Base-by-base conservation (phyloP, 306 rosid genomes). In the Psophocarpus tetragonolobus region DNA sequence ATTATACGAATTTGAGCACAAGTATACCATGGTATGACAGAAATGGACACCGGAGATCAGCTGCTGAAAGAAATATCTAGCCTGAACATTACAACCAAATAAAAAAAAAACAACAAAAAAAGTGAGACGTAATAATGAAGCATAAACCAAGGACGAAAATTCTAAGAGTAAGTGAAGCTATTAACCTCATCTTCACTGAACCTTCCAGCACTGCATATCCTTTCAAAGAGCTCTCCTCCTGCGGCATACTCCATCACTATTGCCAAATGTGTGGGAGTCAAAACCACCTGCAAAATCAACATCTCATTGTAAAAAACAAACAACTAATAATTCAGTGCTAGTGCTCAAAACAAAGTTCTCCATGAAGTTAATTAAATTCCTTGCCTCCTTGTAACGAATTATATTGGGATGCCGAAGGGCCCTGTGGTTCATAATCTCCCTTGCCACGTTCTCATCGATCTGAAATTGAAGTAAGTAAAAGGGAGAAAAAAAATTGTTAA, bases 211-310 rank as follows among this genome's bases (percentile, higher is more conserved):
- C 56, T 85, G 79, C 91, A 87, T 58, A 89, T 87, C 78, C 93
- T 85, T 77, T 89, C 91, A 75, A 89, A 89, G 64, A 89, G 91
- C 53, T 85, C 89, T 30, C 93, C 93, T 17, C 91, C 93, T 24
- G 91, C 85, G 8, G 93, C 93, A 82, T 89, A 89, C 85, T 89
- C 93, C 93, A 89, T 89, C n/a, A 87, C 88, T 48, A 89, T 89
- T 21, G 87, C 87, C 47, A 89, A 76, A 85, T 89, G 91, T 17
- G 93, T 87, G 57, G 93, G 88, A 47, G 93, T 89, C 85, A 89
- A 82, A 53, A 89, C 88, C 72, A 89, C 89, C 92, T 89, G 71
- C 74, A 58, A 50, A 76, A 73, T 30, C 51, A 76, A 56, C 53
- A 54, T 47, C 30, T 41, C 11, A 79, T 35, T 58, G 29, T 58